Evolutionary conservation across 306 rosid genomes (phyloP).

Genomic region (Geum urbanum): DNA sequence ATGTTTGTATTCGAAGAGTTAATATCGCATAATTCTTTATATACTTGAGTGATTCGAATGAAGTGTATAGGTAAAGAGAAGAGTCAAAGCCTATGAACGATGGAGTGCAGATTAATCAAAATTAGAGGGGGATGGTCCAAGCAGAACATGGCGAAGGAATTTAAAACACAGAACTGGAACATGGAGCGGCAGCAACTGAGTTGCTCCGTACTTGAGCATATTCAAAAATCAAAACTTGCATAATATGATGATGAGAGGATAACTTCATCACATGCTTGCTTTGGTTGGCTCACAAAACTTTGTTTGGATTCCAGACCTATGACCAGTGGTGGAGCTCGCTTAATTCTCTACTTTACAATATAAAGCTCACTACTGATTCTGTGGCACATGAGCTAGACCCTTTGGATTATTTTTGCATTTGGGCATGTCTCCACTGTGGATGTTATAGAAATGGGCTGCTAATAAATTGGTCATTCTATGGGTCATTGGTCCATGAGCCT

Average conservation of each 20-base stretch:
- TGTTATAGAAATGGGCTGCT: too few species aligned
- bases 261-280: not conserved
- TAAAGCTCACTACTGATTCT: not conserved
- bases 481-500: too few species aligned
- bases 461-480: too few species aligned
- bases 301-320: not conserved
- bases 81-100: not conserved
- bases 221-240: too few species aligned
- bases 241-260: too few species aligned
- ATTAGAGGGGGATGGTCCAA: not conserved
- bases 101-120: not conserved
- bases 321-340: not conserved
- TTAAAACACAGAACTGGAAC: not conserved
- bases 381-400: not conserved
- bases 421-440: too few species aligned
- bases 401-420: not conserved
- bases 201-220: not conserved
- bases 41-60: too few species aligned
- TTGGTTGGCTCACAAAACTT: not conserved
- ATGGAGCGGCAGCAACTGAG: not conserved
- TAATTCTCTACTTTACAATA: not conserved
- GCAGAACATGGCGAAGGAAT: not conserved
- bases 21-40: too few species aligned
- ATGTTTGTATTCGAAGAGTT: too few species aligned
- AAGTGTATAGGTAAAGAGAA: not conserved